Evolutionary conservation across 495 filamentous ascomycete genomes (phyloP).

Genomic region (Annulohypoxylon maeteangense): DNA sequence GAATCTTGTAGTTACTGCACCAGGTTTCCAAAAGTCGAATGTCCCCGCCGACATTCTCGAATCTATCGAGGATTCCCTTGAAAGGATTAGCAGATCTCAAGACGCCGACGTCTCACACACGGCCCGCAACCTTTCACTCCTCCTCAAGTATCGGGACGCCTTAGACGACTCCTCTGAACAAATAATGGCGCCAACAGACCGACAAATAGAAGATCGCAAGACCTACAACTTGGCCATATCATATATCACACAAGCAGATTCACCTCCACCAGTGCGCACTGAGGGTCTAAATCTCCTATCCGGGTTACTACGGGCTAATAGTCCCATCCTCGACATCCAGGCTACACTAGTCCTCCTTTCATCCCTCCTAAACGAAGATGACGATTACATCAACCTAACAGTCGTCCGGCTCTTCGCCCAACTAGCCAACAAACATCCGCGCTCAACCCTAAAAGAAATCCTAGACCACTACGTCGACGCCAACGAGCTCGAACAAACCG

Average conservation of each 20-base stretch:
- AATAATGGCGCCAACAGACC: slow-evolving; percentile 48
- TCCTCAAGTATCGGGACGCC: slow-evolving; percentile 66
- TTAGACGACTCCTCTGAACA: slow-evolving; percentile 53
- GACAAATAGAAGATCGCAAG: slow-evolving; percentile 71
- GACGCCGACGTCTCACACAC: slow-evolving; percentile 59
- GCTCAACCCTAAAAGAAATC: slow-evolving; percentile 70
- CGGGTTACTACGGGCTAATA: slow-evolving; percentile 68
- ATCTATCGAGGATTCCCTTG: slow-evolving; percentile 62
- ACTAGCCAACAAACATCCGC: slow-evolving; percentile 72
- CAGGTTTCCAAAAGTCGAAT: slow-evolving; percentile 65
- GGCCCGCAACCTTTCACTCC: slow-evolving; percentile 65
- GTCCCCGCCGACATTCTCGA: slow-evolving; percentile 58
- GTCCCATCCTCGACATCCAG: slow-evolving; percentile 75
- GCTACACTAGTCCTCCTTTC: slow-evolving; percentile 73
- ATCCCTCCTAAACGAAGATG: slow-evolving; percentile 72
- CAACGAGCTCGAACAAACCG: slow-evolving; percentile 65
- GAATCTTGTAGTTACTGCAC: slow-evolving; percentile 71
- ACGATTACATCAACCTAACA: slow-evolving; percentile 80
- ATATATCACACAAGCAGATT: slow-evolving; percentile 73
- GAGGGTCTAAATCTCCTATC: slow-evolving; percentile 80
- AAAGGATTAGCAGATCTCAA: slow-evolving; percentile 53
- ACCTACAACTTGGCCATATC: slow-evolving; percentile 75
- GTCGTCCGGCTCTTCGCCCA: slow-evolving; percentile 74
- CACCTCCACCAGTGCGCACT: slow-evolving; percentile 78
- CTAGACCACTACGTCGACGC: slow-evolving; percentile 76